Evolutionary conservation across 1,139 yeast species (phyloP).

Genomic region (Komagataea norvegica): DNA sequence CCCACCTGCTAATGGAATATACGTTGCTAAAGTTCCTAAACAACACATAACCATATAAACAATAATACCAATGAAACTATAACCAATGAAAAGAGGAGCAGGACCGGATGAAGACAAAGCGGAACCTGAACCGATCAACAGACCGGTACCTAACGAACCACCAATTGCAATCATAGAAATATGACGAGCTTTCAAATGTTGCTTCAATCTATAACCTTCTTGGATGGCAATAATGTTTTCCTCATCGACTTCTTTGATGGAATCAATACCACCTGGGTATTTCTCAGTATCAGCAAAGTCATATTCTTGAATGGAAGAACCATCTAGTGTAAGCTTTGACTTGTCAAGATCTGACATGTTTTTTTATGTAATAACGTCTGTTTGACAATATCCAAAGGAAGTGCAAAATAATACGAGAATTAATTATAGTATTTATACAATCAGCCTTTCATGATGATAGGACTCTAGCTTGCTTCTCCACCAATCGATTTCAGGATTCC

Average conservation of each 20-base stretch:
- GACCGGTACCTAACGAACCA: constrained; percentile 78
- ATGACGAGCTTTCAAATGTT: constrained; percentile 64
- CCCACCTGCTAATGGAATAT: constrained; percentile 66
- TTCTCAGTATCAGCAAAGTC: constrained; percentile 6
- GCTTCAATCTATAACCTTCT: constrained; percentile 53
- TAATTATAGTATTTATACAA: too few relatives aligned
- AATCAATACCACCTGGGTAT: constrained; percentile 1
- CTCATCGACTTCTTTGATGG: constrained; percentile 10
- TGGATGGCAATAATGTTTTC: constrained; percentile 22
- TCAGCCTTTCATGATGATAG: too few relatives aligned
- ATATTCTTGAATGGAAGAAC: constrained; percentile 4
- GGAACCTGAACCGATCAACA: constrained; percentile 65
- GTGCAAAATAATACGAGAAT: too few relatives aligned
- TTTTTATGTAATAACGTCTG: neutral
- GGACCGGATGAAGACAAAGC: constrained; percentile 76
- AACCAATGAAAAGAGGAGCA: constrained; percentile 68
- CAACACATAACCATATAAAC: constrained; percentile 74
- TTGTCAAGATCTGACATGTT: constrained; percentile 10
- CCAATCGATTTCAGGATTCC: too few relatives aligned
- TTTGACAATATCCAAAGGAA: neutral
- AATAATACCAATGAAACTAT: constrained; percentile 60
- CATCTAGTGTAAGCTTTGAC: constrained; percentile 3
- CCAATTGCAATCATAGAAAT: constrained; percentile 81
- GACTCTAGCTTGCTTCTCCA: too few relatives aligned
- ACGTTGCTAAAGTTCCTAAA: constrained; percentile 72